These are phyloP conservation scores for Fusarium azukiicola DNA, from an alignment of 2,329 filamentous ascomycete genomes.

Conservation along the genomic window DNA sequence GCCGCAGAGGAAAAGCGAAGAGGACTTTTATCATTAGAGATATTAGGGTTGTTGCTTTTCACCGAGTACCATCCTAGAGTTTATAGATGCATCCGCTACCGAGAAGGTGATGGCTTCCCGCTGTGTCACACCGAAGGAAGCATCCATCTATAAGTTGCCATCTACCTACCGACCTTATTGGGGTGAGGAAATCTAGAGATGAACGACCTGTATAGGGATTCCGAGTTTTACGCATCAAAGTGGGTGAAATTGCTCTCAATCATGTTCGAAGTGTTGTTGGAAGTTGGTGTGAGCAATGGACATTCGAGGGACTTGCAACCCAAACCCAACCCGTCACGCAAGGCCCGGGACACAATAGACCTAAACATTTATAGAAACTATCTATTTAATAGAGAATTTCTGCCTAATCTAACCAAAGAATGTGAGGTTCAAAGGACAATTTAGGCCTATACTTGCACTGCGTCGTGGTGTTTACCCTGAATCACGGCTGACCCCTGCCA, in stretches of 20 bases:
- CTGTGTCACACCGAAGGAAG: neutral
- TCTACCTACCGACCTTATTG: neutral
- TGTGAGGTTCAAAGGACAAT: neutral
- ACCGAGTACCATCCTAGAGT: neutral
- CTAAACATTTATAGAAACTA: too few species aligned
- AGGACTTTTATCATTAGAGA: neutral
- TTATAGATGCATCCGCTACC: neutral
- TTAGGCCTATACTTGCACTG: neutral
- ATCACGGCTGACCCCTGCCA: slow-evolving; percentile 31
- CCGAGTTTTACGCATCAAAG: neutral
- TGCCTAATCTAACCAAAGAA: neutral
- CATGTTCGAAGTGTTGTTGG: neutral
- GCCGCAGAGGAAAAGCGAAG: neutral
- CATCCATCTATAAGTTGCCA: neutral
- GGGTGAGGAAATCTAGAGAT: neutral
- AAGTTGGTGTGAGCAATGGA: too few species aligned
- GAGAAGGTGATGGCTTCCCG: neutral
- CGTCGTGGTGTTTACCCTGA: slow-evolving; percentile 31
- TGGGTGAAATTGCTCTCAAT: neutral
- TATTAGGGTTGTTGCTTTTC: neutral
- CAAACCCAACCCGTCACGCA: too few species aligned
- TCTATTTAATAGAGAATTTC: too few species aligned
- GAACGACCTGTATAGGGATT: neutral
- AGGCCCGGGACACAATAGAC: too few species aligned
- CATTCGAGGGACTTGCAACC: too few species aligned